Conservation (phyloP, 1,284 basidiomycete genomes). For the Malassezia vespertilionis region DNA sequence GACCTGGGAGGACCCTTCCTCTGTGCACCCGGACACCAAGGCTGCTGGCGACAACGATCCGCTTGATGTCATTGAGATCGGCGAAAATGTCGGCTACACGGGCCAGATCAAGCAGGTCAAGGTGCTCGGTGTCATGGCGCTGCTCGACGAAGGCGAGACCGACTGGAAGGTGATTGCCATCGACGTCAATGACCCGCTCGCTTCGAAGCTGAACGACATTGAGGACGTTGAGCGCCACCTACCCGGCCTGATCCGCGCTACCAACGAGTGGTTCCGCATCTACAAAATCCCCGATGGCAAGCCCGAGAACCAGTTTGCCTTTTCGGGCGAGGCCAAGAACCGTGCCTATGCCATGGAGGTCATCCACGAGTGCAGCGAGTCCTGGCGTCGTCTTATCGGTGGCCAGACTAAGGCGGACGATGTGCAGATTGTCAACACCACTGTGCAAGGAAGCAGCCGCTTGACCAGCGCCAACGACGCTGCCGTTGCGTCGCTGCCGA, state of each 20-base stretch:
- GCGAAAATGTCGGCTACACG: slow-evolving; percentile 91
- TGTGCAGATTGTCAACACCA: slow-evolving; percentile 52
- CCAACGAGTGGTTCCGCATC: slow-evolving; percentile 74
- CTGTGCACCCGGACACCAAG: slow-evolving; percentile 88
- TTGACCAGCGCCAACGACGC: slow-evolving; percentile 57
- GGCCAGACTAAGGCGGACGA: slow-evolving; percentile 55
- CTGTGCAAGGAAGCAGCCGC: slow-evolving; percentile 64
- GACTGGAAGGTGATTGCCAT: slow-evolving; percentile 57
- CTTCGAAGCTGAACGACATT: slow-evolving; percentile 92
- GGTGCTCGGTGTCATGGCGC: slow-evolving; percentile 98
- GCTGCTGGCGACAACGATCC: slow-evolving; percentile 99
- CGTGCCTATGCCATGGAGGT: slow-evolving; percentile 92
- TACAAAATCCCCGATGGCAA: slow-evolving; percentile 96
- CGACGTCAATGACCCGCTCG: slow-evolving; percentile 90
- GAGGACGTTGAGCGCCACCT: slow-evolving; percentile 98
- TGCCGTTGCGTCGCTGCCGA: slow-evolving; percentile 60
- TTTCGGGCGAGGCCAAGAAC: slow-evolving; percentile 99
- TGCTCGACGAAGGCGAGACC: slow-evolving; percentile 51
- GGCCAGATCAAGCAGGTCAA: slow-evolving; percentile 99
- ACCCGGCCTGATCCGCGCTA: slow-evolving; percentile 70
- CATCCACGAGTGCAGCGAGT: slow-evolving; percentile 96
- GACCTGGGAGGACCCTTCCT: slow-evolving; percentile 95
- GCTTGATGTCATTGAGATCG: slow-evolving; percentile 98
- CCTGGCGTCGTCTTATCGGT: slow-evolving; percentile 84
- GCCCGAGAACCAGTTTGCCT: slow-evolving; percentile 96